Evolutionary conservation across 805 yeast species (phyloP).

Genomic region (Wickerhamiella shivajii): DNA sequence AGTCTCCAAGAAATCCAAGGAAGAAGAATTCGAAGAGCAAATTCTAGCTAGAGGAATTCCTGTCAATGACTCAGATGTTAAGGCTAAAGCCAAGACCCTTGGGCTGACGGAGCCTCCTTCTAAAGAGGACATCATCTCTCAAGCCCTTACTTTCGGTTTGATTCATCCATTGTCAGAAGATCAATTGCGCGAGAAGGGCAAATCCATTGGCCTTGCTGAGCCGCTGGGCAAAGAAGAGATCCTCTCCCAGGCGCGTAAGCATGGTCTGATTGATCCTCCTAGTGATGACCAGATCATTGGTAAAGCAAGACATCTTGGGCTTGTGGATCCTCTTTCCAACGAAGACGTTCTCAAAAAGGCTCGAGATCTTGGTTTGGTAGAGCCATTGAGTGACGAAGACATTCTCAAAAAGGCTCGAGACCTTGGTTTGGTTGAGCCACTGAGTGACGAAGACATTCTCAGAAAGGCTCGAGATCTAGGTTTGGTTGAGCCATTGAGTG

Average conservation of each 20-base stretch:
- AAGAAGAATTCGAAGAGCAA: conserved; percentile 8
- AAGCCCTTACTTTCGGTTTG: conserved; percentile 8
- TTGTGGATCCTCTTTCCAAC: conserved; percentile 9
- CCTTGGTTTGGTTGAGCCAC: conserved; percentile 11
- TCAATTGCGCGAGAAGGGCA: neutral
- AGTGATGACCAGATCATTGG: neutral
- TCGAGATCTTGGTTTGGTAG: conserved; percentile 14
- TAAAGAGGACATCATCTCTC: conserved; percentile 3
- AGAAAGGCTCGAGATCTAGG: conserved; percentile 18
- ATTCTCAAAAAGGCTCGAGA: conserved; percentile 4
- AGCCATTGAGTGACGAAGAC: conserved; percentile 6
- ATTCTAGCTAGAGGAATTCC: conserved; percentile 6
- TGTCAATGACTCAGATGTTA: conserved; percentile 9
- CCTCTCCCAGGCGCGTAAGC: conserved; percentile 9
- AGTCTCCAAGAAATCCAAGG: conserved; percentile 1
- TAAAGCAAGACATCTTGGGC: conserved; percentile 8
- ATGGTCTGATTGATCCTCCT: conserved; percentile 15
- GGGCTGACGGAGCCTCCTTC: conserved; percentile 37
- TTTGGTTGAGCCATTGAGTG: conserved; percentile 13
- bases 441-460: conserved; percentile 7
- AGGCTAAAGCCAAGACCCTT: conserved; percentile 25
- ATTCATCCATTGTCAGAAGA: conserved; percentile 9
- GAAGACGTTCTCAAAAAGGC: conserved; percentile 14
- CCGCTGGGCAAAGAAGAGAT: conserved; percentile 6
- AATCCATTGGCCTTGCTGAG: conserved; percentile 1